Percentiles rank a stretch among this genome's conserved stretches.
These are phyloP conservation scores for Triticum monococcum DNA, from an alignment of 176 grass and related monocot species.

Conservation along the genomic window DNA sequence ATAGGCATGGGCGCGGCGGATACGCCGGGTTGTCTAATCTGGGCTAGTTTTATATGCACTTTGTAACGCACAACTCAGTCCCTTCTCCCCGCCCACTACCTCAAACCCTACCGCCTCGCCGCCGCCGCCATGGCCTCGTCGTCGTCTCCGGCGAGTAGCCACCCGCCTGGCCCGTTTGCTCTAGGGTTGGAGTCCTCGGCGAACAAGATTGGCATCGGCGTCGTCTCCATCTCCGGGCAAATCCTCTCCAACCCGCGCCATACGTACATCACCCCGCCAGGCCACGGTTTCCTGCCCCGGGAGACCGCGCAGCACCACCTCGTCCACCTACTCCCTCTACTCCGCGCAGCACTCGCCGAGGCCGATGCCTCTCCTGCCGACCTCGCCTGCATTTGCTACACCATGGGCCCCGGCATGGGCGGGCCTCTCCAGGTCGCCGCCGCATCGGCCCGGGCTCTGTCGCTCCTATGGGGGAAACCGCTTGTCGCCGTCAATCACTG, in stretches of 20 bases:
- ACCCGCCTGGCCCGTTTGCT: conserved; percentile 38
- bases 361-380: conserved; percentile 49
- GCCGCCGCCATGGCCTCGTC: conserved; percentile 36
- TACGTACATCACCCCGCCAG: conserved; percentile 90
- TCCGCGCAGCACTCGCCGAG: conserved; percentile 47
- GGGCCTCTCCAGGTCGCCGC: conserved; percentile 85
- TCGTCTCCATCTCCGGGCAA: conserved; percentile 71
- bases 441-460: conserved; percentile 60
- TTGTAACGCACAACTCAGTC: neutral
- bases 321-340: conserved; percentile 74
- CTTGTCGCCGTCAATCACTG: conserved; percentile 94
- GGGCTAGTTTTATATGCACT: neutral
- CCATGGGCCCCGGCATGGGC: conserved; percentile 87
- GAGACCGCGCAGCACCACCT: conserved; percentile 90
- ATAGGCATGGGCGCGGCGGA: neutral
- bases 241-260: conserved; percentile 93
- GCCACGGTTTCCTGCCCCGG: conserved; percentile 87
- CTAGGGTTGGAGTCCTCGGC: conserved; percentile 83
- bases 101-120: conserved; percentile 10
- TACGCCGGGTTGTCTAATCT: neutral
- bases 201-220: conserved; percentile 85
- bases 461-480: conserved; percentile 73
- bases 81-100: neutral
- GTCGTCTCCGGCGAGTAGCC: conserved; percentile 29
- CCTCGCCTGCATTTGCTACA: conserved; percentile 90